Base-by-base conservation (phyloP, 176 grass and related monocot species). In the Oryza rufipogon region DNA sequence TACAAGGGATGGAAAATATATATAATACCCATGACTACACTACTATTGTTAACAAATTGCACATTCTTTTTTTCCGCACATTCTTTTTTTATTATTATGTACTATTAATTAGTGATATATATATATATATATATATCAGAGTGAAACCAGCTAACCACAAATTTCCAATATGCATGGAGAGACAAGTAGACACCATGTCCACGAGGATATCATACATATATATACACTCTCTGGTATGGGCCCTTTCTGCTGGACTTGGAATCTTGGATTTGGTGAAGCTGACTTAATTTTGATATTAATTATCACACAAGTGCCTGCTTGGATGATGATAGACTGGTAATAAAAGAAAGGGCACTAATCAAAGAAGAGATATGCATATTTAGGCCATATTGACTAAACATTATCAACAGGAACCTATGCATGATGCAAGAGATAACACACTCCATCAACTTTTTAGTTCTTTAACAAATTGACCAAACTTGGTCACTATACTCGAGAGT, bases 401-500 rank as follows among this genome's bases (percentile, higher is more conserved):
- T 15, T 77, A 23, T 86, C 19, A 13, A n/a, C 10, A 20, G 22
- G 10, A 69, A 70, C 30, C 9, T 64, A 63, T 42, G 39, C 51
- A 64, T 80, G 77, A 70, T 80, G 64, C 49, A 85, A 71, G 52
- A 65, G 33, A 75, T 19, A 25, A 9, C 71, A 66, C 54, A 85
- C 30, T 49, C 42, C n/a, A 51, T 15, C 46, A 23, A 15, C n/a
- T 34, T 41, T 19, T 42, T 6, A 3, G 11, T 17, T 36, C 76
- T 51, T 66, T 42, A 75, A 74, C 51, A 70, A 68, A 80, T 46
- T 36, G 76, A 80, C 75, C 69, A 47, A 88, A 84, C 28, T 74
- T 4, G 13, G 10, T 80, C 66, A 86, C 52, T 72, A 63, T 63
- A 64, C 54, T 66, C 1, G 15, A 66, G 14, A 63, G 26, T 70